phyloP scores from a whole-genome alignment of 257 asterid genomes.

The Coffea canephora region DNA sequence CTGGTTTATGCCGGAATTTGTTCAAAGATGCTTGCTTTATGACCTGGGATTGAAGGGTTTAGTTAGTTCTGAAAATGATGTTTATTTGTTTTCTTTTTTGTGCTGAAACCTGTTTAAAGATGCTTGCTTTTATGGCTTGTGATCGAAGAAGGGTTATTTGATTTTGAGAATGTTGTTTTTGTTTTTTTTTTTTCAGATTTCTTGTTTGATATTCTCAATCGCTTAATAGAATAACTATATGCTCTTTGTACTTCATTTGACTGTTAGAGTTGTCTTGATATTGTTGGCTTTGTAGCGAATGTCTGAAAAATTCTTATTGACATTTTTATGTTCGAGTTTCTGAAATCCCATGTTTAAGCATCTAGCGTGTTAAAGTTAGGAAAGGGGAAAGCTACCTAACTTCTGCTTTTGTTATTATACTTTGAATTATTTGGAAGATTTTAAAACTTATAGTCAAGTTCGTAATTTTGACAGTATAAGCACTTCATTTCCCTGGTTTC shows the following conservation, averaged over 20 bases:
- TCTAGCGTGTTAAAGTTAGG: background rate
- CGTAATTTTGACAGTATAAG: background rate
- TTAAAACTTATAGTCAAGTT: background rate
- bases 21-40: constrained; percentile 3
- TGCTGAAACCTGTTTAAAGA: background rate
- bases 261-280: background rate
- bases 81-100: background rate
- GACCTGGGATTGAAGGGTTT: background rate
- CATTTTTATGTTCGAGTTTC: background rate
- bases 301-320: background rate
- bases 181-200: background rate
- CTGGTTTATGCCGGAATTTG: background rate
- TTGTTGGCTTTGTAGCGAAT: background rate
- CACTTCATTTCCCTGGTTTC: background rate
- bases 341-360: background rate
- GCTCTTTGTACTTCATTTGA: background rate
- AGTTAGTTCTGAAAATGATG: background rate
- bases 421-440: background rate
- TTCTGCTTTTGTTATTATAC: background rate
- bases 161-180: background rate
- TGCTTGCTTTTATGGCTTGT: background rate
- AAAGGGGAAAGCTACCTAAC: background rate
- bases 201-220: background rate
- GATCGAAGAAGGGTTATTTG: background rate
- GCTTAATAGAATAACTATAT: background rate